Percentiles rank a stretch among this genome's conserved stretches.
phyloP scores from a whole-genome alignment of 768 basidiomycete species.

The Cyclocybe cylindracea region DNA sequence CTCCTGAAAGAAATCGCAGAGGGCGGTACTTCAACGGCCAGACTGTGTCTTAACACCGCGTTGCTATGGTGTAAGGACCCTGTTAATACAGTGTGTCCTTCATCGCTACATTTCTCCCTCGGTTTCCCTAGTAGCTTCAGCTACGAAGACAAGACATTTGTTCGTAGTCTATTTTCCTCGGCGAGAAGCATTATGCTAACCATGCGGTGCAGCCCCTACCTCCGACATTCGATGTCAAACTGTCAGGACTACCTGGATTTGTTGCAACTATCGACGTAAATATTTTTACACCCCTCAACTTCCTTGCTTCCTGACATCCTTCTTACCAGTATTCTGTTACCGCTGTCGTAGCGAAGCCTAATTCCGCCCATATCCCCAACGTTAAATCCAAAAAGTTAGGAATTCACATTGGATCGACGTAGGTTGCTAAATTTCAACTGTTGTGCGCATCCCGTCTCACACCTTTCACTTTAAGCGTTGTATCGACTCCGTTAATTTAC shows the following conservation, averaged over 20 bases:
- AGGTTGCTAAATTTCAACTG: conserved; percentile 20
- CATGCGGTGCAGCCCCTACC: conserved; percentile 55
- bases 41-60: conserved; percentile 50
- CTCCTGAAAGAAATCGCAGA: conserved; percentile 64
- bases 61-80: conserved; percentile 60
- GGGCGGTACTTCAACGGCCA: conserved; percentile 56
- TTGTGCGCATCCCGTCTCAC: conserved; percentile 3
- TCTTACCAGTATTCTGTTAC: conserved; percentile 55
- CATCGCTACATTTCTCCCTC: conserved; percentile 52
- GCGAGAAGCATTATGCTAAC: conserved; percentile 6
- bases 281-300: neutral
- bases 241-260: conserved; percentile 75
- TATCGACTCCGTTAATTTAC: conserved; percentile 66
- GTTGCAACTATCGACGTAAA: conserved; percentile 57
- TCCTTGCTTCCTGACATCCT: neutral
- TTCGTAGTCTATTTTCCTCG: conserved; percentile 31
- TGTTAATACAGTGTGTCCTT: conserved; percentile 47
- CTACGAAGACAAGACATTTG: conserved; percentile 58
- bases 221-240: conserved; percentile 66
- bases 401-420: conserved; percentile 55
- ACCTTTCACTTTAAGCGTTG: conserved; percentile 33
- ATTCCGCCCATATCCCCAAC: conserved; percentile 39
- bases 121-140: conserved; percentile 59
- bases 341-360: conserved; percentile 51
- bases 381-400: conserved; percentile 57